These are phyloP conservation scores for Metarhizium brunneum DNA, from an alignment of 2,329 filamentous ascomycete genomes.

Conservation along the genomic window DNA sequence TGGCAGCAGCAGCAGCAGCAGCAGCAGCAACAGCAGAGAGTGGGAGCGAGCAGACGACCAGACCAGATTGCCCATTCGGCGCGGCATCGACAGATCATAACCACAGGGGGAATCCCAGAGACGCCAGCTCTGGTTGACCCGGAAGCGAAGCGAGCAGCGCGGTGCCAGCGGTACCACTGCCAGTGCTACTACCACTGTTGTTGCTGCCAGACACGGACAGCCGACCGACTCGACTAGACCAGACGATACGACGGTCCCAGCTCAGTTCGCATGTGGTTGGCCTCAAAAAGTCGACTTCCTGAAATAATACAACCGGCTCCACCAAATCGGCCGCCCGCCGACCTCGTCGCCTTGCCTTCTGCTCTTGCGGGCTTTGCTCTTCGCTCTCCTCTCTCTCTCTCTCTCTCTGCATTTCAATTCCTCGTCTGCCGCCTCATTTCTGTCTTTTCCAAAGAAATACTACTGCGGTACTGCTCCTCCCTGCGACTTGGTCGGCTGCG, in stretches of 20 bases:
- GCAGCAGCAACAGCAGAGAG: too few relatives aligned
- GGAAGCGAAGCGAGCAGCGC: too few relatives aligned
- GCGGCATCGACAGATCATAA: too few relatives aligned
- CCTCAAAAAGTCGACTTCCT: slow-evolving; percentile 1
- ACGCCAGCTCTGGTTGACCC: too few relatives aligned
- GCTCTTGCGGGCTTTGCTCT: neutral
- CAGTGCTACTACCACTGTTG: too few relatives aligned
- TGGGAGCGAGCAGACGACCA: too few relatives aligned
- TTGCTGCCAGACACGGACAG: neutral
- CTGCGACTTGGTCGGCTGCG: neutral
- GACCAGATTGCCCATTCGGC: too few relatives aligned
- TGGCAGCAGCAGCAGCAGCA: too few relatives aligned
- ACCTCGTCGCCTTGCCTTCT: neutral
- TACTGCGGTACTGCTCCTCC: neutral
- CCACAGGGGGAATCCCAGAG: too few relatives aligned
- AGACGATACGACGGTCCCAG: neutral
- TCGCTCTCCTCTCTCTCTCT: neutral
- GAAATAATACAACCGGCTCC: neutral
- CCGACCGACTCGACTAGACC: neutral
- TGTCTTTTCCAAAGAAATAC: neutral
- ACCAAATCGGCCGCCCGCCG: neutral
- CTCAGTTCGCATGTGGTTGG: slow-evolving; percentile 4
- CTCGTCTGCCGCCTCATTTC: neutral
- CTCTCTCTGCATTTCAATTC: neutral
- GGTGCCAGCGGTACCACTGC: too few relatives aligned